A percentile compares a stretch with the other conserved stretches of the same genome.
phyloP scores from a whole-genome alignment of 768 basidiomycete species.

The Lentinula edodes region DNA sequence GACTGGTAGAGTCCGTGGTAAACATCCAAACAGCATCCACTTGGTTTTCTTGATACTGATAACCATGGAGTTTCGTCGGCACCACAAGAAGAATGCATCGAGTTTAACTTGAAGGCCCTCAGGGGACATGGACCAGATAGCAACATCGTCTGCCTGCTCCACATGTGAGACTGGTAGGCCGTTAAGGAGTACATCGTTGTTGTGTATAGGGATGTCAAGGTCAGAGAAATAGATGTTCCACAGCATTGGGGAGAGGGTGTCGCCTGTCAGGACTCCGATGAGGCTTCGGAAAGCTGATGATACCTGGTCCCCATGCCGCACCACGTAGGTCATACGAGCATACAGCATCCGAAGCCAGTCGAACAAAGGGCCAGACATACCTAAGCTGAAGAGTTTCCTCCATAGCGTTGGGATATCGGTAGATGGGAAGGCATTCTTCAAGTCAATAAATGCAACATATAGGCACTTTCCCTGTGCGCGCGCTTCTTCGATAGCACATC shows the following conservation, averaged over 20 bases:
- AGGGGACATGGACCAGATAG: not conserved
- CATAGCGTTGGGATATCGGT: constrained; percentile 24
- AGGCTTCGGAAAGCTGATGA: not conserved
- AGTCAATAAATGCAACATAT: constrained; percentile 17
- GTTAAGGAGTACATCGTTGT: not conserved
- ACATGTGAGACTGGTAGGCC: not conserved
- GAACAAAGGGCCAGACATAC: constrained; percentile 9
- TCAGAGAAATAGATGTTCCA: constrained; percentile 6
- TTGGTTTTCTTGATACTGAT: no score
- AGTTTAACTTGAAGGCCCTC: constrained; percentile 5
- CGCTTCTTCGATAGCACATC: constrained; percentile 14
- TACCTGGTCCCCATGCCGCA: not conserved
- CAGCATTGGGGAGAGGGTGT: not conserved
- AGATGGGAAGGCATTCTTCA: constrained; percentile 30
- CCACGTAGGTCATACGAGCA: not conserved
- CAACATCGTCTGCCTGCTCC: constrained; percentile 7
- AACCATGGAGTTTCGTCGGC: no score
- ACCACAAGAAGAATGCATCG: not conserved
- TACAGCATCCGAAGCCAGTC: constrained; percentile 10
- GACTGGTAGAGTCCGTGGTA: no score
- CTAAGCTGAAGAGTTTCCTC: constrained; percentile 19
- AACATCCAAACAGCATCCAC: no score
- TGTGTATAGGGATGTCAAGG: not conserved
- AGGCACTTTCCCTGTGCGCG: constrained; percentile 6
- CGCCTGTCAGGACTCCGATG: not conserved